Evolutionary conservation across 306 rosid species (phyloP), one percentile per base, ranked within the genome.

Genomic region (Neltuma alba): DNA sequence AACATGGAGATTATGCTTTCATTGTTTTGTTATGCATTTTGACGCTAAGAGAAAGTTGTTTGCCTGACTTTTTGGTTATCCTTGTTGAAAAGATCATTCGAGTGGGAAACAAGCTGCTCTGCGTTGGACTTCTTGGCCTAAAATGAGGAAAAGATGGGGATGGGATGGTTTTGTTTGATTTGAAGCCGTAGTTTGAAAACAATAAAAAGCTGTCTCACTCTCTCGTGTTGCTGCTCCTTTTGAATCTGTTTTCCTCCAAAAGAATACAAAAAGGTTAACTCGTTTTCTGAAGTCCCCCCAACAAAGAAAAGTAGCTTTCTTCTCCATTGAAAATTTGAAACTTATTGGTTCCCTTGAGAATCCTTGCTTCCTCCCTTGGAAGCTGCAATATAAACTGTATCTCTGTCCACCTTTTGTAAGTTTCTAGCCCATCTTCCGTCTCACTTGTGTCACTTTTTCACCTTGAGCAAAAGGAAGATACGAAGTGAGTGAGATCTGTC

Each of bases 181-280:
- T 80, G 68, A 61, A 21, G 85, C 41, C 16, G 6, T 50, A 41
- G 85, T 58, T 71, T 62, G 82, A 87, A 81, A 89, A 81, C 84
- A 58, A 38, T 77, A 68, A 68, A 68, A 69, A 86, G 84, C 77
- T 82, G 81, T 81, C 75, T 57, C 33, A 62, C 63, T 74, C 80
- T 85, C 73, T 54, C 12, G 1, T 40, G 3, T 86, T 66, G 63
- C n/a, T n/a, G 58, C 55, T 81, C 82, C 76, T 82, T n/a, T 87
- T 66, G 40, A 82, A 86, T 76, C 48, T 75, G 74, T 81, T 77
- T 84, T 78, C 71, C 72, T 79, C 88, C 83, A 83, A 83, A 87
- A 79, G 82, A 77, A 81, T 72, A 84, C 86, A 83, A 89, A 84
- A 86, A 86, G 88, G 12, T 34, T 10, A 50, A 74, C 77, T 82